Evolutionary conservation across 495 filamentous ascomycete genomes (phyloP).

Genomic region (Aspergillus wentii): DNA sequence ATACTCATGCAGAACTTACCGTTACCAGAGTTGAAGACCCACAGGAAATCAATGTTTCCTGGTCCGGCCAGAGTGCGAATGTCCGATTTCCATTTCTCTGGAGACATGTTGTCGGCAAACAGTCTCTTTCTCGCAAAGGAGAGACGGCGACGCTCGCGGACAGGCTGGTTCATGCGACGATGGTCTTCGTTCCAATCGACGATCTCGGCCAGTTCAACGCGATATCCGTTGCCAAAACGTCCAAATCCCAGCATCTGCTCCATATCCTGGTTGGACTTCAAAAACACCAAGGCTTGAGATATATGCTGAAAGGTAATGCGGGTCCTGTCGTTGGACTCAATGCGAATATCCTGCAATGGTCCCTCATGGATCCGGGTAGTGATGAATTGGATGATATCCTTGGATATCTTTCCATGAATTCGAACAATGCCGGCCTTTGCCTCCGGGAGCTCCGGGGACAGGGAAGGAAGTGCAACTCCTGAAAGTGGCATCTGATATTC

Average conservation of each 20-base stretch:
- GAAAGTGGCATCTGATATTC: background rate
- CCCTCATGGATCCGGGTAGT: constrained; percentile 30
- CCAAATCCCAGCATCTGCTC: constrained; percentile 15
- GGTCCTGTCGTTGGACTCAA: constrained; percentile 16
- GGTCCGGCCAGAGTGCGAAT: constrained; percentile 22
- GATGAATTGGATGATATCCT: constrained; percentile 16
- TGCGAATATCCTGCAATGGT: constrained; percentile 22
- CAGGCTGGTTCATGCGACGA: constrained; percentile 27
- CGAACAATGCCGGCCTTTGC: constrained; percentile 24
- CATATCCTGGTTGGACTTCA: constrained; percentile 23
- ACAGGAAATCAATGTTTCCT: constrained; percentile 27
- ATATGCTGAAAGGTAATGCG: constrained; percentile 25
- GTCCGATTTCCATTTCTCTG: constrained; percentile 26
- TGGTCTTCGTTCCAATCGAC: constrained; percentile 27
- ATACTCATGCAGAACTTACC: constrained; percentile 16
- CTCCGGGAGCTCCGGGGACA: constrained; percentile 11
- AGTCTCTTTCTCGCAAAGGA: constrained; percentile 29
- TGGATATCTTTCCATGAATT: constrained; percentile 13
- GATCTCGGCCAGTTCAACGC: constrained; percentile 19
- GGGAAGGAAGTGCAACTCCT: constrained; percentile 1
- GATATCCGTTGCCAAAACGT: constrained; percentile 23
- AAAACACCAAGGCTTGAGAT: constrained; percentile 21
- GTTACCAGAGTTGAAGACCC: constrained; percentile 33
- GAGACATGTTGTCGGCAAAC: constrained; percentile 22
- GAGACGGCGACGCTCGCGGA: constrained; percentile 30